Conservation (phyloP, 805 yeast genomes). For the Metschnikowia corniflorae region DNA sequence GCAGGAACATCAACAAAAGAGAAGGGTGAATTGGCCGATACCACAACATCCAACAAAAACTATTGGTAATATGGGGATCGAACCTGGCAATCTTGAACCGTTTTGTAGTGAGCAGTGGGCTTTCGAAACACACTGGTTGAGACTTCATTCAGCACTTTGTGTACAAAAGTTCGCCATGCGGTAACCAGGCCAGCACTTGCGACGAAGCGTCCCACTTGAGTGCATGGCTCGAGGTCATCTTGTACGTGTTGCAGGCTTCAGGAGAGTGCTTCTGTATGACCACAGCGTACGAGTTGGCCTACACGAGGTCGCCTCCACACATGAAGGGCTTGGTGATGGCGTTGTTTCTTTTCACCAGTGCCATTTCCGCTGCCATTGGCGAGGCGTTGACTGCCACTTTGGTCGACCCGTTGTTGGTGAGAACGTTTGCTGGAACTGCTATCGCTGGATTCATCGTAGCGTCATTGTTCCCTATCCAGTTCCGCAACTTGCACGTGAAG, state of each 20-base stretch:
- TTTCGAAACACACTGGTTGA: too few species aligned
- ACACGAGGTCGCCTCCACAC: slow-evolving; percentile 47
- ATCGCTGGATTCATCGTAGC: slow-evolving; percentile 36
- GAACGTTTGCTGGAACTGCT: slow-evolving; percentile 41
- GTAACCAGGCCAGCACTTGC: slow-evolving; percentile 42
- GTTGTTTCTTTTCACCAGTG: slow-evolving; percentile 40
- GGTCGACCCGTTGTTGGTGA: slow-evolving; percentile 39
- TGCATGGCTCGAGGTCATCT: slow-evolving; percentile 28
- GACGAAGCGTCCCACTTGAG: slow-evolving; percentile 27
- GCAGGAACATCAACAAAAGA: too few species aligned
- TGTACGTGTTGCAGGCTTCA: slow-evolving; percentile 43
- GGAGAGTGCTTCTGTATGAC: slow-evolving; percentile 52
- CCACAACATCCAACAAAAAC: too few species aligned
- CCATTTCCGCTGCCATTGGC: slow-evolving; percentile 47
- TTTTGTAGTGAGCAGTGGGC: too few species aligned
- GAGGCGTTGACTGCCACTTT: slow-evolving; percentile 40
- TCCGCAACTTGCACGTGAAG: slow-evolving; percentile 38
- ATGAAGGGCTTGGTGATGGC: slow-evolving; percentile 53
- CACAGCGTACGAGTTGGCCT: slow-evolving; percentile 54
- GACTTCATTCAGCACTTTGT: slow-evolving; percentile 48
- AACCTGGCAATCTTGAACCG: too few species aligned
- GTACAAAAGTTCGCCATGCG: slow-evolving; percentile 51
- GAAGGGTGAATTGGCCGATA: too few species aligned
- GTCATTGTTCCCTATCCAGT: slow-evolving; percentile 29
- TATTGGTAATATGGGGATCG: too few species aligned